Base-by-base conservation (phyloP, 805 yeast species). In the Starmera amethionina region DNA sequence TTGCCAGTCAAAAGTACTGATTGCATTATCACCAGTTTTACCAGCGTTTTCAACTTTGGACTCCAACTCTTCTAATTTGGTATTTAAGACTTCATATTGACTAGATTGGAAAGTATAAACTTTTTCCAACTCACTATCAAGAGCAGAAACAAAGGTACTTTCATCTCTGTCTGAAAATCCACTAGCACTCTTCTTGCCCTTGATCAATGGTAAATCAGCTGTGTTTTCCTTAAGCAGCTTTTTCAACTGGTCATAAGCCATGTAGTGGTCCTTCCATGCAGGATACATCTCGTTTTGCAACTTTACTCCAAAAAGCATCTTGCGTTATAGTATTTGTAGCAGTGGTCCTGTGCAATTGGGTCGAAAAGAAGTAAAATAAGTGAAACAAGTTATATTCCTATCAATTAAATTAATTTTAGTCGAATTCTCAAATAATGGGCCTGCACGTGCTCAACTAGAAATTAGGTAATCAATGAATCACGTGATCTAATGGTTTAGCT, bases 231-330 rank as follows among this genome's bases (percentile, higher is more conserved):
- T 83, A 51, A 84, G 61, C 29, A 81, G 63, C 49, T 72, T 76
- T 60, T 83, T 83, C 55, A 84, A 63, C 32, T 62, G 62, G 49
- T 73, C 83, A 56, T 84, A 84, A 54, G 75, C 66, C 44, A 84
- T 70, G 56, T 83, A 84, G 54, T 77, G 70, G 29, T 71, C 73
- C 58, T 75, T 82, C 98, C 98, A 90, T 2, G 97, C 95, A 36
- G 78, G 77, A 62, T 83, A 87, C 30, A 77, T 76, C 58, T 89
- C 97, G 48, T 76, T 78, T 40, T 81, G 80, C 41, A 90, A 69
- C 56, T 84, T 86, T 38, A 75, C 85, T 40, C 95, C 95, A 56
- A 90, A 90, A 40, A 90, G 64, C 97, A 93, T 88, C 5, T 10
- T 14, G 13, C 8, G 32, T 30, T 13, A 15, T 30, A 13, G 32